A percentile compares a stretch with the other conserved stretches of the same genome.
Evolutionary conservation across 2,329 filamentous ascomycete genomes (phyloP).

Genomic region (Paracoccidioides lutzii): DNA sequence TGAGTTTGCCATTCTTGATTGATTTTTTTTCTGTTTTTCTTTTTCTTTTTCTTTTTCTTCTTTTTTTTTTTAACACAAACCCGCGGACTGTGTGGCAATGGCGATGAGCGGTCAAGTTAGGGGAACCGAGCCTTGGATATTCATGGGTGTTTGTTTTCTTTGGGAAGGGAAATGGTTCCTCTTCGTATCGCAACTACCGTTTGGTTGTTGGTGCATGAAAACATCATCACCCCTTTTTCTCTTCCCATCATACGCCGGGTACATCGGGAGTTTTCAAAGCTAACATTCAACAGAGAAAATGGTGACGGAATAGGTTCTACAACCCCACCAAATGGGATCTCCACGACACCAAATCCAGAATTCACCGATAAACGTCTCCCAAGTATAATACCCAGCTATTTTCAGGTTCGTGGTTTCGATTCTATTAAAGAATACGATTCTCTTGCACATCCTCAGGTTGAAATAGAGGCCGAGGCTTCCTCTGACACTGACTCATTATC

Average conservation of each 20-base stretch:
- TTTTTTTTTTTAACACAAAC: no score
- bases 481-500: conserved; percentile 23
- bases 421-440: conserved; percentile 17
- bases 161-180: no score
- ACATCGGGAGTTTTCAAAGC: background rate
- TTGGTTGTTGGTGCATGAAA: no score
- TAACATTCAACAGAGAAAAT: background rate
- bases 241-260: background rate
- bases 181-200: no score
- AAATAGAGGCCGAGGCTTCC: conserved; percentile 16
- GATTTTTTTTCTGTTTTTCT: no score
- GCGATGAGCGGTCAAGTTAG: no score
- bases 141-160: no score
- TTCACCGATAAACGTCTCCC: conserved; percentile 88
- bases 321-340: conserved; percentile 42
- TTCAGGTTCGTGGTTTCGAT: conserved; percentile 74
- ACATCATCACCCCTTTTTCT: background rate
- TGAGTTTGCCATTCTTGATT: conserved; percentile 18
- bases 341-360: conserved; percentile 81
- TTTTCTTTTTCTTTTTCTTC: no score
- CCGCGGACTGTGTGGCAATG: no score
- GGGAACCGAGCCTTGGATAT: no score
- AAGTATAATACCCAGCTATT: conserved; percentile 89
- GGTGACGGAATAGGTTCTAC: background rate
- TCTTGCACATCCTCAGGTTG: conserved; percentile 15